Percentiles rank a stretch among this genome's conserved stretches.
Conservation (phyloP, 2,329 filamentous ascomycete species). For the Ceratocystis huliohia region DNA sequence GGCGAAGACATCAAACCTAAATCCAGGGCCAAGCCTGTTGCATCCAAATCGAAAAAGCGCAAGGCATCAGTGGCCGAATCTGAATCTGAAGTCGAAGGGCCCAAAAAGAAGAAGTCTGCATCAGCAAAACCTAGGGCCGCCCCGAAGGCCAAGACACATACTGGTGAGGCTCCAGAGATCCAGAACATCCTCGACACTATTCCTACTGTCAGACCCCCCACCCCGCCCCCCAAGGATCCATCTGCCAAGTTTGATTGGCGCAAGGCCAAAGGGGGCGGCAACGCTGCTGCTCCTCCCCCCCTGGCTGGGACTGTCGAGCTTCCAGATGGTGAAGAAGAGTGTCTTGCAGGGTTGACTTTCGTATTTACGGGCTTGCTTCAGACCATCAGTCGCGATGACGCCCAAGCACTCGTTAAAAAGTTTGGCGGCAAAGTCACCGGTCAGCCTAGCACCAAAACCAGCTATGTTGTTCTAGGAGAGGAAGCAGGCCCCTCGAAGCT, state of each 20-base stretch:
- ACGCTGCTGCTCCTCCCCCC: conserved; percentile 47
- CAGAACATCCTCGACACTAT: conserved; percentile 82
- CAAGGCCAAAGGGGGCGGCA: conserved; percentile 46
- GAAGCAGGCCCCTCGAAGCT: conserved; percentile 93
- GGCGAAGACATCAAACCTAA: conserved; percentile 40
- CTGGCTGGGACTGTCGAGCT: conserved; percentile 55
- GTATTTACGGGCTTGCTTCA: conserved; percentile 88
- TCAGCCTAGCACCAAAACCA: conserved; percentile 84
- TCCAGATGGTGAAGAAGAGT: conserved; percentile 76
- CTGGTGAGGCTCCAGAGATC: conserved; percentile 55
- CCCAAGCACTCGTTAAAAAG: conserved; percentile 71
- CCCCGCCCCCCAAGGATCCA: conserved; percentile 61
- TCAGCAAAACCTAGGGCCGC: conserved; percentile 46
- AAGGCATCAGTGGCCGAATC: conserved; percentile 44
- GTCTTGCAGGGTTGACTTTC: conserved; percentile 76
- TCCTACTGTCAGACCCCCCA: conserved; percentile 67
- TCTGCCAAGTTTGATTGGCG: conserved; percentile 71
- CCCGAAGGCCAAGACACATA: conserved; percentile 46
- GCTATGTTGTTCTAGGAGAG: conserved; percentile 76
- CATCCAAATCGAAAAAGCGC: conserved; percentile 38
- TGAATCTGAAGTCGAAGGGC: conserved; percentile 46
- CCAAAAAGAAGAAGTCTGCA: conserved; percentile 49
- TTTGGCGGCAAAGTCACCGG: conserved; percentile 85
- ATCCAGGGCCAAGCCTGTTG: conserved; percentile 27
- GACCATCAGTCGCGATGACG: conserved; percentile 71